Evolutionary conservation across 106 monocot species (phyloP), one percentile per base, ranked within the genome.

Genomic region (Hemerocallis citrina): DNA sequence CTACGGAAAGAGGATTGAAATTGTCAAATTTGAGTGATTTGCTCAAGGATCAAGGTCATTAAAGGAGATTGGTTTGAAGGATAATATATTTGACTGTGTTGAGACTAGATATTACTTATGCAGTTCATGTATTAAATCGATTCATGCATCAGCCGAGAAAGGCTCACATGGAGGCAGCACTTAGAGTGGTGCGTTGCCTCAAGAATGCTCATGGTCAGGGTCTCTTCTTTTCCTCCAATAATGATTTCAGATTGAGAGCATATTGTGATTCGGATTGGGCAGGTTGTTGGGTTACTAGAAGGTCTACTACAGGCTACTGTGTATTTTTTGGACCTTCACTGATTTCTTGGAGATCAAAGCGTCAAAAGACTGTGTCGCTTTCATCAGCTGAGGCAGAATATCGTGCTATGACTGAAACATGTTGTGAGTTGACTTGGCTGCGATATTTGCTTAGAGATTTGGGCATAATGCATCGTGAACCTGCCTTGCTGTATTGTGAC

Each of bases 351-450:
- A 56, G 34, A 32, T 32, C 1, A 6, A 56, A 56, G 56, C 58
- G 47, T 14, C 68, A 58, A 19, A 16, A 7, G 15, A 48, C 48
- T 0, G 47, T 63, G 1, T 63, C 45, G 3, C 29, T n/a, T 1
- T 65, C 64, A 3, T 65, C 64, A 1, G 64, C 50, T 1, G 64
- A 65, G 19, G 34, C 34, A 0, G 64, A 65, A 51, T 65, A 50
- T 23, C 32, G 34, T 7, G n/a, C 64, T 3, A 51, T 65, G 64
- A 44, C 47, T 0, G 48, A 23, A n/a, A 33, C 46, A 1, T 11
- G 24, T 2, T 16, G 46, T 31, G 44, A 63, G 33, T 21, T 46
- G 6, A 32, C 16, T 4, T 63, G 63, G 48, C 19, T 63, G 4
- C 44, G 16, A 37, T 1, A 14, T 22, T 16, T 55, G 4, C 1